Evolutionary conservation across 257 asterid species (phyloP).

Genomic region (Solanum neorickii): DNA sequence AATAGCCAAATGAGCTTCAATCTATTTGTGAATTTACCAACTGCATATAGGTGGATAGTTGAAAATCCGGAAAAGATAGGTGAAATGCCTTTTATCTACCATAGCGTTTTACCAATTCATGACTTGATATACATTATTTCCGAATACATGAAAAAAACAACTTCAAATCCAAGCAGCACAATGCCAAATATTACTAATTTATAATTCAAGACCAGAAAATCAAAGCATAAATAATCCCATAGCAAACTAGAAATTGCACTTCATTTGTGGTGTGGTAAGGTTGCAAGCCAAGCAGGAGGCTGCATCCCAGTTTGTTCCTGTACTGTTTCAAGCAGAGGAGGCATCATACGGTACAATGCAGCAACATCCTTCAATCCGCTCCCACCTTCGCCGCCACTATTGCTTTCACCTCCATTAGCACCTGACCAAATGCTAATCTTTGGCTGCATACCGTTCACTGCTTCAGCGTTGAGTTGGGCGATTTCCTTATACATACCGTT

Average conservation of each 20-base stretch:
- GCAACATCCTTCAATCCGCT: slow-evolving; percentile 1
- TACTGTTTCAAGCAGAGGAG: not conserved
- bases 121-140: not conserved
- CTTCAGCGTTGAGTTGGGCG: not conserved
- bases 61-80: not conserved
- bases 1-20: no score
- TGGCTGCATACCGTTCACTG: slow-evolving; percentile 1
- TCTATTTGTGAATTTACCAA: no score
- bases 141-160: not conserved
- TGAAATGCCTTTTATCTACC: not conserved
- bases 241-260: not conserved
- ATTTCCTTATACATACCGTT: not conserved
- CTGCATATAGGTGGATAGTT: no score
- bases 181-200: not conserved
- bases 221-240: not conserved
- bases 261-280: not conserved
- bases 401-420: not conserved
- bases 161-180: not conserved
- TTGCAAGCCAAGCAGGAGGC: slow-evolving; percentile 9
- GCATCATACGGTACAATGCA: slow-evolving; percentile 1
- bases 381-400: not conserved
- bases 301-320: slow-evolving; percentile 11
- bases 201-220: not conserved
- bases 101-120: not conserved
- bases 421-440: slow-evolving; percentile 6